Conservation (phyloP, 768 basidiomycete genomes). For the Psilocybe tampanensis region DNA sequence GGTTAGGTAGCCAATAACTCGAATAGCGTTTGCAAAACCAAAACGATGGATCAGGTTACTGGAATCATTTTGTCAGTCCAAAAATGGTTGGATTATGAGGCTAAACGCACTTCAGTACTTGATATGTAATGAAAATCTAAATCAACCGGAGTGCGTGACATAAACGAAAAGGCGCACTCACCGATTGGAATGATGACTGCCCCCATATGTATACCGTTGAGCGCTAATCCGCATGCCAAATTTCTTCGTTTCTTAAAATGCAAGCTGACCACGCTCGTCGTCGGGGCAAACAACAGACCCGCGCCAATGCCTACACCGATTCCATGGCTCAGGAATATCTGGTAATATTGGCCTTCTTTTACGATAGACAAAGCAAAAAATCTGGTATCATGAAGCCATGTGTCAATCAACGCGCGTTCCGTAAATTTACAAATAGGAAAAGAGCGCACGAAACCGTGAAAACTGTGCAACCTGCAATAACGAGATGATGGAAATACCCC, state of each 20-base stretch:
- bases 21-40: slow-evolving; percentile 29
- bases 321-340: slow-evolving; percentile 50
- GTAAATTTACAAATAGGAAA: background rate
- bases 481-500: slow-evolving; percentile 5
- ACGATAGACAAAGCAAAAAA: slow-evolving; percentile 19
- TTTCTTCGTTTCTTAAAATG: slow-evolving; percentile 40
- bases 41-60: slow-evolving; percentile 26
- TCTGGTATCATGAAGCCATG: background rate
- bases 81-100: background rate
- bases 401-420: background rate
- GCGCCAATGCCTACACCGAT: slow-evolving; percentile 50
- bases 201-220: slow-evolving; percentile 43
- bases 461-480: background rate
- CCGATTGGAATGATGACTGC: slow-evolving; percentile 36
- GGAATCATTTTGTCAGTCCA: background rate
- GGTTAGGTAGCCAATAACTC: slow-evolving; percentile 25
- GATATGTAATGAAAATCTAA: background rate
- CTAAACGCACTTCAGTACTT: slow-evolving; percentile 24
- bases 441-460: slow-evolving; percentile 24
- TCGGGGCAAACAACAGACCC: slow-evolving; percentile 49
- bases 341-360: slow-evolving; percentile 17
- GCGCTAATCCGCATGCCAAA: slow-evolving; percentile 34
- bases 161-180: slow-evolving; percentile 5
- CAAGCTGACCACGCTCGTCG: slow-evolving; percentile 39
- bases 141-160: background rate